Evolutionary conservation across 495 filamentous ascomycete genomes (phyloP).

Genomic region (Podospora pseudopauciseta): DNA sequence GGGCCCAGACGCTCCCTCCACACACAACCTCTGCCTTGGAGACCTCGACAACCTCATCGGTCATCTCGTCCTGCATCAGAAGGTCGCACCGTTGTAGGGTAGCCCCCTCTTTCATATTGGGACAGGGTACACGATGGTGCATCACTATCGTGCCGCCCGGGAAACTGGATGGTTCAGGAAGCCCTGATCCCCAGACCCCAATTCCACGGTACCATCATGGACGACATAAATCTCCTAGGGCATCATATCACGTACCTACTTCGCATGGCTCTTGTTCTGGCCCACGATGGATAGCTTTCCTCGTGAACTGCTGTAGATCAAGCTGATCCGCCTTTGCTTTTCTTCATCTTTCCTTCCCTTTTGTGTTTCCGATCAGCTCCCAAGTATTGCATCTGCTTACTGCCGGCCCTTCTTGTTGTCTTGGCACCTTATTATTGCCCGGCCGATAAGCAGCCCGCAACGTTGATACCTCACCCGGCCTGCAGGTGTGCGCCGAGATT

Average conservation of each 20-base stretch:
- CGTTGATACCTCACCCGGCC: neutral
- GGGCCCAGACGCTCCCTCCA: neutral
- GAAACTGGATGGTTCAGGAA: constrained; percentile 7
- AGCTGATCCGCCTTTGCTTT: neutral
- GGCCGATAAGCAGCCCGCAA: neutral
- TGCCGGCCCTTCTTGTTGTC: neutral
- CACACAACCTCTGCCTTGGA: too few species aligned
- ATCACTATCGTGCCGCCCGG: constrained; percentile 1
- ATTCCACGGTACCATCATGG: neutral
- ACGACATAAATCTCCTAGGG: neutral
- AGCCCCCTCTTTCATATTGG: constrained; percentile 3
- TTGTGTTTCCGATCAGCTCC: neutral
- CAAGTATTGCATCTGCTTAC: neutral
- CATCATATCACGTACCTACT: neutral
- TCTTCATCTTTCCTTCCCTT: neutral
- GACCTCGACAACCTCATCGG: neutral
- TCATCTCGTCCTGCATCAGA: neutral
- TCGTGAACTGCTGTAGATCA: neutral
- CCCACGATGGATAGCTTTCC: neutral
- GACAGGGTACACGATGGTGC: constrained; percentile 2
- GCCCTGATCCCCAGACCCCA: neutral
- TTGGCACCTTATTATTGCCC: neutral
- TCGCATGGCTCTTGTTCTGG: neutral
- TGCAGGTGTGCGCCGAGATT: neutral
- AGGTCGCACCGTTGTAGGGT: neutral